Evolutionary conservation across 148 eudicot genomes (phyloP).

Genomic region (Rhododendron ferrugineum): DNA sequence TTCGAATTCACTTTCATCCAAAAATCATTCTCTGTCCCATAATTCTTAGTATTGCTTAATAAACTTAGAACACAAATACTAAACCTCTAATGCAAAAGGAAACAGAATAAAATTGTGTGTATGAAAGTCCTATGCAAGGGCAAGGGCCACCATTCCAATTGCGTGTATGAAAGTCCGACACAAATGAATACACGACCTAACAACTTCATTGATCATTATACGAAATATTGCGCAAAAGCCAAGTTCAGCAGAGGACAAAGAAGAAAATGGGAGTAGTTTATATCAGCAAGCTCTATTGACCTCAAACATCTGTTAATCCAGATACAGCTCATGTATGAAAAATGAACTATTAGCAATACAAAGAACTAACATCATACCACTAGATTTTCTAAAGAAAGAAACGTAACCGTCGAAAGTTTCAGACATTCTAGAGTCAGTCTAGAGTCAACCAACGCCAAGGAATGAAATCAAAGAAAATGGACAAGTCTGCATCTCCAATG

Average conservation of each 20-base stretch:
- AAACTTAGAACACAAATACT: not conserved
- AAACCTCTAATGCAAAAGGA: not conserved
- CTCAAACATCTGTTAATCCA: not conserved
- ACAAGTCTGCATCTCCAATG: not conserved
- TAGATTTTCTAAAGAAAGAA: not conserved
- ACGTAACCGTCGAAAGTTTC: not conserved
- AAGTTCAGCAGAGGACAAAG: not conserved
- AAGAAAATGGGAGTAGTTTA: not conserved
- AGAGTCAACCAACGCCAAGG: not conserved
- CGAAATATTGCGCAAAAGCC: not conserved
- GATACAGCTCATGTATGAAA: not conserved
- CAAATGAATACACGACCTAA: not conserved
- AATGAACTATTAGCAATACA: not conserved
- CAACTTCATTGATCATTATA: not conserved
- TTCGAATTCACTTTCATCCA: not conserved
- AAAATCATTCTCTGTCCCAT: not conserved
- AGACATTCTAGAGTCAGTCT: not conserved
- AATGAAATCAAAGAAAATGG: not conserved
- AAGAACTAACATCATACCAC: not conserved
- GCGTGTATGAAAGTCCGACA: not conserved
- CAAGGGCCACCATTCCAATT: not conserved
- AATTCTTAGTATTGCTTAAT: not conserved
- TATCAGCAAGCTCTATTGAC: slow-evolving; percentile 6
- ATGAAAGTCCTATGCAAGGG: not conserved
- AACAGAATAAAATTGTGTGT: not conserved